These are phyloP conservation scores for Phylloporus arenicola DNA, from an alignment of 768 basidiomycete genomes.

Conservation along the genomic window DNA sequence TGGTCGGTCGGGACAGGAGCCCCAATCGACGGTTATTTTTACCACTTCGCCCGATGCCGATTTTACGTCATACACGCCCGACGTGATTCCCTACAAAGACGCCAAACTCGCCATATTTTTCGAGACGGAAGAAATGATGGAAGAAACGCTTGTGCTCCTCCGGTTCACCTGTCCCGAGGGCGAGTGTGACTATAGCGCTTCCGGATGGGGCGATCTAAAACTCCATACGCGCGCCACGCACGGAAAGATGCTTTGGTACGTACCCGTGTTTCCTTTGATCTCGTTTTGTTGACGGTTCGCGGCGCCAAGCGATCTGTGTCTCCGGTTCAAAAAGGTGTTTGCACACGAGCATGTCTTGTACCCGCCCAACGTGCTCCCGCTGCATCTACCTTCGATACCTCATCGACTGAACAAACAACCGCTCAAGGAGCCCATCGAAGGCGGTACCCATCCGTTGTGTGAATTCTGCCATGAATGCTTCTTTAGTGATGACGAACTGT, in stretches of 20 bases:
- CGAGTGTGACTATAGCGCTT: slow-evolving; percentile 77
- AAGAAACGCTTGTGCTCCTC: slow-evolving; percentile 84
- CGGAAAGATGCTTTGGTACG: slow-evolving; percentile 73
- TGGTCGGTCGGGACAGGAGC: slow-evolving; percentile 42
- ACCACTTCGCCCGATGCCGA: slow-evolving; percentile 57
- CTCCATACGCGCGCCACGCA: slow-evolving; percentile 76
- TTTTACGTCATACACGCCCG: slow-evolving; percentile 55
- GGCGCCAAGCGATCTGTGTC: slow-evolving; percentile 69
- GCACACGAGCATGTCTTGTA: slow-evolving; percentile 92
- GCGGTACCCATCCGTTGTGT: slow-evolving; percentile 73
- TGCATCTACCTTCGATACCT: slow-evolving; percentile 74
- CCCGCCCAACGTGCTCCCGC: slow-evolving; percentile 51
- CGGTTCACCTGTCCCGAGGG: slow-evolving; percentile 91
- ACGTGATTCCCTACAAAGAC: slow-evolving; percentile 60
- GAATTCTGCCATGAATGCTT: slow-evolving; percentile 91
- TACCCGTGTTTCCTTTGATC: background rate
- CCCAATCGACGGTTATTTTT: slow-evolving; percentile 71
- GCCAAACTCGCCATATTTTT: slow-evolving; percentile 73
- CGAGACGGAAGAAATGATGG: slow-evolving; percentile 92
- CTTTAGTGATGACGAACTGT: slow-evolving; percentile 92
- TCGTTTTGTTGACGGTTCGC: background rate
- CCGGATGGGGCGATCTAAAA: slow-evolving; percentile 87
- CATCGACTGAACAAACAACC: slow-evolving; percentile 36
- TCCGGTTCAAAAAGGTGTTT: slow-evolving; percentile 89
- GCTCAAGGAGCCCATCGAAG: slow-evolving; percentile 56